These are phyloP conservation scores for Calonectria pseudoturangicola DNA, from an alignment of 2,329 filamentous ascomycete species.

Conservation along the genomic window DNA sequence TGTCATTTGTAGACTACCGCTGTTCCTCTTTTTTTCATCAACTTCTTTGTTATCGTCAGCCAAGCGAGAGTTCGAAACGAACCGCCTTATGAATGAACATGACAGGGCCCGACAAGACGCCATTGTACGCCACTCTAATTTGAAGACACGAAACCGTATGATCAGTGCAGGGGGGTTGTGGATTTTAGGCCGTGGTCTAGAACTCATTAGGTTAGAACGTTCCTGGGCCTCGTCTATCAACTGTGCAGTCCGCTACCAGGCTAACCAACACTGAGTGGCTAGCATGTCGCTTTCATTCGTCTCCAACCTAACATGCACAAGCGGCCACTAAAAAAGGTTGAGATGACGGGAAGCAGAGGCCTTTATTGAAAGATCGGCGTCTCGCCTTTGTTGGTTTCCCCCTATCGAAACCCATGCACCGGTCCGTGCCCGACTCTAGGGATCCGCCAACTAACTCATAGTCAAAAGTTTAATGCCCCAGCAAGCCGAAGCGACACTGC, in stretches of 20 bases:
- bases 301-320: too few species aligned
- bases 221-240: not conserved
- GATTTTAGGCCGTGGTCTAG: not conserved
- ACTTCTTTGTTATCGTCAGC: too few species aligned
- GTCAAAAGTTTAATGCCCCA: not conserved
- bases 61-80: not conserved
- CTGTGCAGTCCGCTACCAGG: not conserved
- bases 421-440: not conserved
- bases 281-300: not conserved
- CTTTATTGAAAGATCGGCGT: not conserved
- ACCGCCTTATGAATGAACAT: not conserved
- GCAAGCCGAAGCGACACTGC: not conserved
- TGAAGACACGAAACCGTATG: not conserved
- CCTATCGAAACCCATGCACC: not conserved
- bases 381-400: not conserved
- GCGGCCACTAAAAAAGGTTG: too few species aligned
- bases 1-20: too few species aligned
- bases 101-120: not conserved
- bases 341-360: too few species aligned
- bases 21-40: too few species aligned
- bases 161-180: not conserved
- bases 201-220: not conserved
- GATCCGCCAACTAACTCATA: not conserved
- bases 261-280: too few species aligned
- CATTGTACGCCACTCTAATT: not conserved